These are phyloP conservation scores for Clavaria fumosa DNA, from an alignment of 768 basidiomycete species.

Conservation along the genomic window DNA sequence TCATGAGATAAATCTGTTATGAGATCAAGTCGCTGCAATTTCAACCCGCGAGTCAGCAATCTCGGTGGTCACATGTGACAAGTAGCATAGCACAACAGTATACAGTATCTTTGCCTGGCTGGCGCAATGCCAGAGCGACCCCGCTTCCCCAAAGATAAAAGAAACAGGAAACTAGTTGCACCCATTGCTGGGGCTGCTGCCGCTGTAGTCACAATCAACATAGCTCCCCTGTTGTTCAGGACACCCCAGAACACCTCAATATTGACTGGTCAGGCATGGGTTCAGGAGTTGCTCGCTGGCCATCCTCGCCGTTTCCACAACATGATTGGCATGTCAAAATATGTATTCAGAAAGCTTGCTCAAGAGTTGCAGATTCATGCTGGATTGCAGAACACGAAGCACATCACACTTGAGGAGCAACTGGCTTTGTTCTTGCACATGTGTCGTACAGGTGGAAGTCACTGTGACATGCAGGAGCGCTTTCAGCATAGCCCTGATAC, in stretches of 20 bases:
- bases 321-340: conserved; percentile 3
- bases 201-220: too few relatives aligned
- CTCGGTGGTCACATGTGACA: too few relatives aligned
- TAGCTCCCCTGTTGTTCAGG: too few relatives aligned
- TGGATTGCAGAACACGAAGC: conserved; percentile 15
- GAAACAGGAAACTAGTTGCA: too few relatives aligned
- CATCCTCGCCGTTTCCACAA: conserved; percentile 14
- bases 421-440: conserved; percentile 23
- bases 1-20: too few relatives aligned
- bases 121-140: too few relatives aligned
- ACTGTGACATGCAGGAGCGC: conserved; percentile 18
- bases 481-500: conserved; percentile 26
- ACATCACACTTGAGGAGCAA: conserved; percentile 19
- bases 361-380: neutral
- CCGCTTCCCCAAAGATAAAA: too few relatives aligned
- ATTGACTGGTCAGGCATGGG: conserved; percentile 14
- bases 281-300: conserved; percentile 14
- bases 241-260: conserved; percentile 14
- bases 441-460: conserved; percentile 15
- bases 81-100: too few relatives aligned
- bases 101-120: too few relatives aligned
- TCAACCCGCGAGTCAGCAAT: too few relatives aligned
- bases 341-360: conserved; percentile 5
- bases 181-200: too few relatives aligned
- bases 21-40: too few relatives aligned